Base-by-base conservation (phyloP, 108 stramenopile genomes). In the Cyclotella sp. region DNA sequence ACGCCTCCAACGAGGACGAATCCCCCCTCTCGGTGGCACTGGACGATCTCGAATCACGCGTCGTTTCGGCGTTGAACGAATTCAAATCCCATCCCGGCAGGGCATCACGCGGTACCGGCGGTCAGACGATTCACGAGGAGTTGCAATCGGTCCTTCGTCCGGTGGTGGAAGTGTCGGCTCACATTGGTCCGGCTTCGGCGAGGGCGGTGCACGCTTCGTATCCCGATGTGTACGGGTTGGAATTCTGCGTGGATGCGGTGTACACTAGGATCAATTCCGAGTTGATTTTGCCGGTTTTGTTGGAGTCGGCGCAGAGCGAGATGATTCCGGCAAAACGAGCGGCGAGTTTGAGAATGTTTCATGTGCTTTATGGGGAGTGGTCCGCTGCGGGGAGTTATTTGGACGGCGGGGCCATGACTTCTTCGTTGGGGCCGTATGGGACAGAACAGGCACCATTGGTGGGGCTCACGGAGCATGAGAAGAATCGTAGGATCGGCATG, bases 271-370 rank as follows among this genome's bases (percentile, higher is more conserved):
- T 92, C 11, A 89, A 91, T 22, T 88, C 87, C 39, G 91, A 91
- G 69, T 71, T 95, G 43, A 77, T 92, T 7, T 55, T 93, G 27
- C 94, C 95, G 18, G 85, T 91, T 7, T 26, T 93, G 34, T 73
- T 95, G 72, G 92, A 95, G 71, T 85, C 85, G 63, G 90, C 90
- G 18, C 95, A 95, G 63, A 85, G 86, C 16, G 95, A 95, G 63
- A 76, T 78, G 19, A 85, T 83, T 22, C 84, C 92, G 9, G 86
- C 91, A 26, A 93, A 91, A 61, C 88, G 92, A 21, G 84, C 81
- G 8, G 91, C 89, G 11, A 70, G 81, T 64, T 72, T 95, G 27
- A 85, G 87, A 40, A 84, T 93, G 52, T 95, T 95, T 72, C 88
- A 87, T 51, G 64, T 68, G 15, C 72, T 95, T 41, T 90, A 76